Evolutionary conservation across 176 grass and related monocot genomes (phyloP).

Genomic region (Calamus simplicifolius): DNA sequence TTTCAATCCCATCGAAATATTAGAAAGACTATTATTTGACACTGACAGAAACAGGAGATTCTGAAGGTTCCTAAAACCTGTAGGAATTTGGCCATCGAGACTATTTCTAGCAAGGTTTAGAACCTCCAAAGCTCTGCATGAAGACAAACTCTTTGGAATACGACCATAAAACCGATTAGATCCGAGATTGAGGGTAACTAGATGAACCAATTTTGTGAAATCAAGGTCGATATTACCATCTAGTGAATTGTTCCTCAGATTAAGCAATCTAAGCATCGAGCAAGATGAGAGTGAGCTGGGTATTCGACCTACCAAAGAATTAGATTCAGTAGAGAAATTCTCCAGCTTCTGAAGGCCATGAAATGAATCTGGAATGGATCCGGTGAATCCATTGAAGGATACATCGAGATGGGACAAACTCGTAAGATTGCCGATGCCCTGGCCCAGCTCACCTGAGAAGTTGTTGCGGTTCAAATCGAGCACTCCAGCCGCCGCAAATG

Average conservation of each 20-base stretch:
- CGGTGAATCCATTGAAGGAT: background rate
- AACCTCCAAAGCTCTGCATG: background rate
- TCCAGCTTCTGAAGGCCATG: background rate
- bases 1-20: background rate
- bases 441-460: background rate
- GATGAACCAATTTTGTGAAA: background rate
- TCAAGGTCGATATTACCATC: background rate
- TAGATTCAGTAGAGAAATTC: background rate
- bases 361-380: background rate
- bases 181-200: background rate
- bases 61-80: background rate
- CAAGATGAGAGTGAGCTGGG: background rate
- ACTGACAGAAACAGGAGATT: background rate
- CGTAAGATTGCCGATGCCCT: background rate
- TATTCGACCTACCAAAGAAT: background rate
- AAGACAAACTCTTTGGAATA: background rate
- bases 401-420: background rate
- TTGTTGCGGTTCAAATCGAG: background rate
- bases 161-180: background rate
- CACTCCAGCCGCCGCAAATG: background rate
- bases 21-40: background rate
- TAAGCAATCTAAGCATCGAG: background rate
- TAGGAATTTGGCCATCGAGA: background rate
- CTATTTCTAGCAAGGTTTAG: background rate
- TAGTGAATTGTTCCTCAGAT: slow-evolving; percentile 2